Evolutionary conservation across 345 rosid genomes (phyloP).

Genomic region (Dipteronia sinensis): DNA sequence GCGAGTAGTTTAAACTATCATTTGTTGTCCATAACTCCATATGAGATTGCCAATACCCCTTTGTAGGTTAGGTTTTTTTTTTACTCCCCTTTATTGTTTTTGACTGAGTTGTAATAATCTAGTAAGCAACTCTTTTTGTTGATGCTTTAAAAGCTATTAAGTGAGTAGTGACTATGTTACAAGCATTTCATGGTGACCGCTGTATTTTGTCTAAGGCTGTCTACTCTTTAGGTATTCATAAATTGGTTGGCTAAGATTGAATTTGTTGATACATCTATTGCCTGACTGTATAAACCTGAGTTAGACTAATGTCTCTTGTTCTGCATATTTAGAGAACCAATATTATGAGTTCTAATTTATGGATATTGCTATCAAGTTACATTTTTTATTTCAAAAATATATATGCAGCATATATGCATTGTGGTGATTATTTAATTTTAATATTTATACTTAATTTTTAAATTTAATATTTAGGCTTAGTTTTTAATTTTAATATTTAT

Average conservation of each 20-base stretch:
- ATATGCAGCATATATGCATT: neutral
- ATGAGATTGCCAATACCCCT: neutral
- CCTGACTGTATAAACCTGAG: neutral
- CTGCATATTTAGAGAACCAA: neutral
- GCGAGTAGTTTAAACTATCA: neutral
- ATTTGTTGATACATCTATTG: neutral
- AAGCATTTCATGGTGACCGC: neutral
- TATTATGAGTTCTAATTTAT: neutral
- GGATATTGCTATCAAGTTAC: neutral
- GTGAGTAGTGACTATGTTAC: neutral
- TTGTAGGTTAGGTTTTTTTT: neutral
- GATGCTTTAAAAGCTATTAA: neutral
- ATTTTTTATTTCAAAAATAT: neutral
- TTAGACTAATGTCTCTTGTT: neutral
- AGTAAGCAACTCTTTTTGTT: neutral
- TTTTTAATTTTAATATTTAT: too few relatives aligned
- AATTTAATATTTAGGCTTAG: too few relatives aligned
- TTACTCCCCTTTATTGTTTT: neutral
- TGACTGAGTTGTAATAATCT: neutral
- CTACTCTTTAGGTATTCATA: neutral
- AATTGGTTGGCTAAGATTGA: neutral
- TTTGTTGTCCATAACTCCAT: neutral
- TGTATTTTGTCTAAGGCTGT: neutral
- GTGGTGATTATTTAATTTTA: too few relatives aligned
- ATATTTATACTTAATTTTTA: too few relatives aligned